Evolutionary conservation across 495 filamentous ascomycete species (phyloP), one percentile per base, ranked within the genome.

Genomic region (Podospora tetraspora): DNA sequence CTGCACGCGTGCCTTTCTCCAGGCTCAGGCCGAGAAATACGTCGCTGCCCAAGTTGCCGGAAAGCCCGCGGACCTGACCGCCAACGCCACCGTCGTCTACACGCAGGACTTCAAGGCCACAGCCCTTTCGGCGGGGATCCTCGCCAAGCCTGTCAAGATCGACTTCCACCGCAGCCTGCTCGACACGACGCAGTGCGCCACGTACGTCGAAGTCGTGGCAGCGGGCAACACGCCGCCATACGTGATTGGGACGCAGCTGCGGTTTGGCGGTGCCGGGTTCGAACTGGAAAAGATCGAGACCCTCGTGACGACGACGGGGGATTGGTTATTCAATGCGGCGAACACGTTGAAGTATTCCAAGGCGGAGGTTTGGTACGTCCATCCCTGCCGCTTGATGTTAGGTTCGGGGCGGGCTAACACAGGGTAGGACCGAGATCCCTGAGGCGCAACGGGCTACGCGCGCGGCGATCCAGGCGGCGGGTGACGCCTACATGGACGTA

Each of bases 241-340:
- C 66, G 83, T 86, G 66, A 76, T 85, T 64, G 81, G 78, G 64
- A 85, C 83, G 8, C 71, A 68, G 57, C 71, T 74, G 66, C 83
- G 81, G 67, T 76, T 79, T 68, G 71, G 61, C 61, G 25, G 43
- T 52, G 43, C 43, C 43, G 63, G 29, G 27, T 32, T 62, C 29
- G 32, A 13, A 6, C 27, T 32, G 61, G 32, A 13, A 10, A 19
- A 62, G 27, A 62, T 62, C 61, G 61, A 62, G 16, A 62, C 27
- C 29, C 27, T 62, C 29, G 32, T 62, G 19, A 62, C 61, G 19
- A 62, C 32, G 25, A 32, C 61, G 7, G 61, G 32, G 19, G 76
- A 81, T 64, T 83, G 83, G 82, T 75, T 82, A 7, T 85, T 85
- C 75, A 83, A 85, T 68, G 81, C 82, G 6, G 79, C 79, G 3